Conservation (phyloP, 305 asterid species). For the Fraxinus angustifolia region DNA sequence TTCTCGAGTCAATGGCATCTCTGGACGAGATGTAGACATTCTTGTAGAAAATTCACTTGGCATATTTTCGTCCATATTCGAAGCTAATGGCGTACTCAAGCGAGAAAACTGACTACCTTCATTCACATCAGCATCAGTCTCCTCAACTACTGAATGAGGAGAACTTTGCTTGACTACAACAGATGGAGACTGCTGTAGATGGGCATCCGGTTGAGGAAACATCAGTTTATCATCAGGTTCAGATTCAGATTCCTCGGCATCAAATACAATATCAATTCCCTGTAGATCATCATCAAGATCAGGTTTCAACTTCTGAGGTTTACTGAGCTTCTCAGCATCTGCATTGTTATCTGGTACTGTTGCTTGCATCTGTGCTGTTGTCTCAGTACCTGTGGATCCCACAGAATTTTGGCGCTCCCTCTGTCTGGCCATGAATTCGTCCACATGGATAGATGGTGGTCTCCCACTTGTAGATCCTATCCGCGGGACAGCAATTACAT, state of each 20-base stretch:
- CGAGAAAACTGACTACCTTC: conserved; percentile 55
- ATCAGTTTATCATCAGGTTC: conserved; percentile 86
- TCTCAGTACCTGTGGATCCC: conserved; percentile 41
- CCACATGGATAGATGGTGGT: conserved; percentile 92
- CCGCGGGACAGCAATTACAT: conserved; percentile 74
- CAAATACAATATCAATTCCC: conserved; percentile 83
- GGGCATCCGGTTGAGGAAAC: conserved; percentile 77
- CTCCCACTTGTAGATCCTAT: conserved; percentile 81
- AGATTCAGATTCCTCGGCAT: conserved; percentile 79
- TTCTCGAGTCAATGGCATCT: conserved; percentile 61
- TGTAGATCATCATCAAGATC: conserved; percentile 87
- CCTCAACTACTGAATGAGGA: conserved; percentile 78
- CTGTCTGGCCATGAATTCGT: conserved; percentile 95
- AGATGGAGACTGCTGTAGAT: conserved; percentile 46
- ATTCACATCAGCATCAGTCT: conserved; percentile 64
- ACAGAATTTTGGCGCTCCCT: conserved; percentile 70
- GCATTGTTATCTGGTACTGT: conserved; percentile 42
- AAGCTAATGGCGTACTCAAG: conserved; percentile 51
- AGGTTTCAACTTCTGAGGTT: conserved; percentile 53
- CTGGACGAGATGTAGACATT: conserved; percentile 66
- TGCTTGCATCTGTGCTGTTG: conserved; percentile 44
- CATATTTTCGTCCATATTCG: conserved; percentile 61
- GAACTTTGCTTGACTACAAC: conserved; percentile 52
- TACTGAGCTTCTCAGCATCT: conserved; percentile 52
- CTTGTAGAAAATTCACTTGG: conserved; percentile 74